phyloP scores from a whole-genome alignment of 1,284 basidiomycete genomes.

The Sanghuangporus baumii region DNA sequence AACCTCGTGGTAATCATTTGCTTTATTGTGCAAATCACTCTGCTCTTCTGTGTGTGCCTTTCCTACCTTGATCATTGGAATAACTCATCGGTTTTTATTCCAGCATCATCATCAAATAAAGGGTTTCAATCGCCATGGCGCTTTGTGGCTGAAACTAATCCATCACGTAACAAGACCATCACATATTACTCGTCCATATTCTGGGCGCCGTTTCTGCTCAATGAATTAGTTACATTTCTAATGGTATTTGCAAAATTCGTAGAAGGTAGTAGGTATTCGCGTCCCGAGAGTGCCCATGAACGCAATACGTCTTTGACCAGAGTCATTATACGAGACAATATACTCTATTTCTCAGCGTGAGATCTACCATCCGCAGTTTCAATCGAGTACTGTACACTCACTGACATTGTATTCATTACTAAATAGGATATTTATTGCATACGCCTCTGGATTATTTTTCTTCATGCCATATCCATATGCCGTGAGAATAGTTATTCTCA shows the following conservation, averaged over 20 bases:
- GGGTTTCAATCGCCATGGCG: too few species aligned
- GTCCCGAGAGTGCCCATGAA: background rate
- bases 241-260: background rate
- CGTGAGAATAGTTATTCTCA: background rate
- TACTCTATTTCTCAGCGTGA: background rate
- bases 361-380: background rate
- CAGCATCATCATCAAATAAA: too few species aligned
- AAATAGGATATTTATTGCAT: conserved; percentile 2
- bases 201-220: conserved; percentile 4
- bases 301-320: background rate
- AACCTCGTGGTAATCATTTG: background rate
- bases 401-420: background rate
- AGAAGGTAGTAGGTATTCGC: background rate
- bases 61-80: background rate
- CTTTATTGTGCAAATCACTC: background rate
- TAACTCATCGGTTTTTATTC: too few species aligned
- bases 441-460: background rate
- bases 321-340: conserved; percentile 1
- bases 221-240: background rate
- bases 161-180: background rate
- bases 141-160: too few species aligned
- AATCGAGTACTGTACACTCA: background rate
- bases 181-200: background rate
- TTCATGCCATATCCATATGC: background rate
- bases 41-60: background rate